Percentiles rank a stretch among this genome's conserved stretches.
Conservation (phyloP, 1,139 yeast genomes). For the Saccharomyces hybrid region DNA sequence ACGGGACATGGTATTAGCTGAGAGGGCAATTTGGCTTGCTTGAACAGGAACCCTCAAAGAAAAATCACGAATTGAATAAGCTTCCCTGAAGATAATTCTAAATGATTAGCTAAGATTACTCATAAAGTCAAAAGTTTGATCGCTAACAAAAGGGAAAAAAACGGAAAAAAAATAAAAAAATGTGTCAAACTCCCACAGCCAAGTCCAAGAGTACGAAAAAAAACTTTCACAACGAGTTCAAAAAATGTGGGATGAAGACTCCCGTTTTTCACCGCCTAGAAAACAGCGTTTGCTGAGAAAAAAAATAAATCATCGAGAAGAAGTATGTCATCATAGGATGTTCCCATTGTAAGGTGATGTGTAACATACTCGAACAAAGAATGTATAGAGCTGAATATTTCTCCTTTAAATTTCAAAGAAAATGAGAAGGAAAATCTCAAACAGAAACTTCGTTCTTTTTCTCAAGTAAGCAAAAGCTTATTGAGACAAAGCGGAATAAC, state of each 20-base stretch:
- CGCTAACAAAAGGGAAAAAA: background rate
- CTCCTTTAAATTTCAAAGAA: too few relatives aligned
- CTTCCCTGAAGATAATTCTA: background rate
- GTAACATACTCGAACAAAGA: too few relatives aligned
- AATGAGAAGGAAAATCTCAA: too few relatives aligned
- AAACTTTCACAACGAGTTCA: background rate
- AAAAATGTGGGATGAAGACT: background rate
- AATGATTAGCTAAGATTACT: background rate
- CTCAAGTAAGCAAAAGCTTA: too few relatives aligned
- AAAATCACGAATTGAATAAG: background rate
- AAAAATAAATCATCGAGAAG: too few relatives aligned
- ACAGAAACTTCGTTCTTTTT: too few relatives aligned
- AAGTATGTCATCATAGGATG: too few relatives aligned
- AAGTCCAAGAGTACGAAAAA: background rate
- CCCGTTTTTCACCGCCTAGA: background rate
- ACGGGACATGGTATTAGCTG: slow-evolving; percentile 28
- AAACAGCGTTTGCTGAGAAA: background rate
- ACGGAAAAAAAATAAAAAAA: background rate
- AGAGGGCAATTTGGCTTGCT: slow-evolving; percentile 1
- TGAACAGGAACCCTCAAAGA: background rate
- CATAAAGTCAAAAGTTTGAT: background rate
- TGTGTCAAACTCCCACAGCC: background rate
- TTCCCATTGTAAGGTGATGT: too few relatives aligned
- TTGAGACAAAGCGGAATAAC: too few relatives aligned
- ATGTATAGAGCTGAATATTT: too few relatives aligned